These are phyloP conservation scores for Lophiotrema nucula DNA, from an alignment of 495 filamentous ascomycete species.

Conservation along the genomic window DNA sequence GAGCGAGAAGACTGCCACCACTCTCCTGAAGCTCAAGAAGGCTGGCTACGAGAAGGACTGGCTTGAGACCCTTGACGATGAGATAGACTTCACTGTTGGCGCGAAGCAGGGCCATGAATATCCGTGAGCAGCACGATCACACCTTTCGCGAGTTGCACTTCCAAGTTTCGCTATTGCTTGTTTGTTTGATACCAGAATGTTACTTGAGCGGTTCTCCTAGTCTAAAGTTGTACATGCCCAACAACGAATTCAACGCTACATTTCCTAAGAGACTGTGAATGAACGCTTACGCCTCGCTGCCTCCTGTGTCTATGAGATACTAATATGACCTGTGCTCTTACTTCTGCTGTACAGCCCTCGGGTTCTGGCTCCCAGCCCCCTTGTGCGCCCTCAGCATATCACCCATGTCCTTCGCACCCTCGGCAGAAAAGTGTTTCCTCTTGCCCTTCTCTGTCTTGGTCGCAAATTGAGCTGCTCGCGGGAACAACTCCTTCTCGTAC, in stretches of 20 bases:
- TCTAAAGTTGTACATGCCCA: too few relatives aligned
- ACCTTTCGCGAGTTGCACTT: not conserved
- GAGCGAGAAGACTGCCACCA: constrained; percentile 9
- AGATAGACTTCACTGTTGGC: constrained; percentile 13
- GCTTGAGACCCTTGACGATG: constrained; percentile 13
- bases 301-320: not conserved
- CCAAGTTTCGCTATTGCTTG: not conserved
- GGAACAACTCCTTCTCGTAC: constrained; percentile 27
- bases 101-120: constrained; percentile 14
- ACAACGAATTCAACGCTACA: too few relatives aligned
- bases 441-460: constrained; percentile 18
- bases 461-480: constrained; percentile 16
- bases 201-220: too few relatives aligned
- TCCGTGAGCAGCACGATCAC: too few relatives aligned
- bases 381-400: constrained; percentile 3
- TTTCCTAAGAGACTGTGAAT: too few relatives aligned
- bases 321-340: not conserved
- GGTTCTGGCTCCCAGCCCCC: not conserved
- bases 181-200: not conserved
- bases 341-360: not conserved
- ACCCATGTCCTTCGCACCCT: constrained; percentile 16
- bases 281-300: not conserved
- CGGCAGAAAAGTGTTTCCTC: constrained; percentile 18
- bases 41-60: constrained; percentile 13
- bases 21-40: not conserved